Base-by-base conservation (phyloP, 768 basidiomycete species). In the Pleurotus giganteus region DNA sequence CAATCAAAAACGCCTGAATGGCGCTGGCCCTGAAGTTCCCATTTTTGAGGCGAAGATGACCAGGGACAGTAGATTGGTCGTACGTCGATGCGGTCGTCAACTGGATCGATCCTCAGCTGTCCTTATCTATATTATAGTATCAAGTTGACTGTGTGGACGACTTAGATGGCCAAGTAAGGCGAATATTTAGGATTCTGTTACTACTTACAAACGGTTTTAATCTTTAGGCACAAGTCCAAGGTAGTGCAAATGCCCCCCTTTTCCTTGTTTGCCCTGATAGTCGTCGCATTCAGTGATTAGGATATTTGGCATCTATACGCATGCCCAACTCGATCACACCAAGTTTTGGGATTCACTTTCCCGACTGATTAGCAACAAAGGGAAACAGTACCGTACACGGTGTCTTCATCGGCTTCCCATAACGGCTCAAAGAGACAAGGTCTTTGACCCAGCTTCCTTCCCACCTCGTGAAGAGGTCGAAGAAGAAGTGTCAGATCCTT, bases 21-120 rank as follows among this genome's bases (percentile, higher is more conserved):
- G 76, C 0, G 47, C 64, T 0, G 67, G 71, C 11, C 65, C 66
- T 12, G 77, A 77, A 0, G 66, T 88, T 2, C 84, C 86, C 0
- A 76, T 89, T 8, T 88, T 76, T 50, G 85, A 88, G 62, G 88
- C 88, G 0, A 88, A 86, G 63, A 82, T 88, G 76, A 80, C 79
- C 8, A 60, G 71, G 0, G 80, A 84, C 57, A 63, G 74, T 21
- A 69, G 81, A 9, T 65, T 85, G 21, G 71, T 85, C 1, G 82
- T 83, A 60, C 34, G 49, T 37, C 31, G 7, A 21, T 8, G 15
- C 15, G 26, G 37, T 60, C 11, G 64, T 27, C 24, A 1, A 11
- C 4, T 9, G 45, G n/a, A 8, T n/a, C 15, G 26, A 39, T 60
- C 11, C 64, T 27, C 24, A 1, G 11, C 4, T 9, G 45, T n/a